Evolutionary conservation across 768 basidiomycete species (phyloP).

Genomic region (Pluteus cervinus): DNA sequence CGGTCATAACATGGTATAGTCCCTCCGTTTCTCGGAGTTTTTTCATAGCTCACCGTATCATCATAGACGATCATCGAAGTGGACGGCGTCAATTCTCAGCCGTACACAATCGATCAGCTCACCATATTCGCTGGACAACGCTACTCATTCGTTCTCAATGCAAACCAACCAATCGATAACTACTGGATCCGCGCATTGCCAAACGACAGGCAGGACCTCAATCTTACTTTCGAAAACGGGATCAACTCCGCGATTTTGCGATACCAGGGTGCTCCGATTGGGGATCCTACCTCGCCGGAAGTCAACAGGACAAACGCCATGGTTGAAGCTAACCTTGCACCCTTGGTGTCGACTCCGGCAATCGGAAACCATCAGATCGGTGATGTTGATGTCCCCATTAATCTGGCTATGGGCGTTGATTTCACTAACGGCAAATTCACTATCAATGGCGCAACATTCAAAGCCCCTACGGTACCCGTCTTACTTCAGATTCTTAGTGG

Average conservation of each 20-base stretch:
- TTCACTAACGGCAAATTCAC: slow-evolving; percentile 16
- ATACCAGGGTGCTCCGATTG: slow-evolving; percentile 33
- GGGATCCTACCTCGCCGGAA: slow-evolving; percentile 30
- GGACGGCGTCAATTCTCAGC: slow-evolving; percentile 25
- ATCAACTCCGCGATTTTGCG: slow-evolving; percentile 44
- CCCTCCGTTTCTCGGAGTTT: background rate
- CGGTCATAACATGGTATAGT: slow-evolving; percentile 24
- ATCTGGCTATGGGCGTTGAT: slow-evolving; percentile 17
- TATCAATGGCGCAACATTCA: slow-evolving; percentile 22
- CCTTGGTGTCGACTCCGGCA: slow-evolving; percentile 24
- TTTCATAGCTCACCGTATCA: background rate
- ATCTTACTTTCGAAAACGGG: slow-evolving; percentile 24
- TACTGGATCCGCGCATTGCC: slow-evolving; percentile 49
- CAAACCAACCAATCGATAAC: slow-evolving; percentile 36
- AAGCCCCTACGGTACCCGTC: slow-evolving; percentile 36
- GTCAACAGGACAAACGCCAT: slow-evolving; percentile 16
- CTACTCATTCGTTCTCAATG: slow-evolving; percentile 37
- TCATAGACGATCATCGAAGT: slow-evolving; percentile 31
- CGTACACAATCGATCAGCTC: slow-evolving; percentile 30
- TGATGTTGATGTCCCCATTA: slow-evolving; percentile 33
- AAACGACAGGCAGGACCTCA: slow-evolving; percentile 13
- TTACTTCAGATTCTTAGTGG: slow-evolving; percentile 47
- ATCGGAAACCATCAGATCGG: slow-evolving; percentile 33
- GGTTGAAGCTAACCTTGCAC: slow-evolving; percentile 26
- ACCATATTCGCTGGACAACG: slow-evolving; percentile 35